Evolutionary conservation across 2,329 filamentous ascomycete genomes (phyloP).

Genomic region (Didymella pomorum): DNA sequence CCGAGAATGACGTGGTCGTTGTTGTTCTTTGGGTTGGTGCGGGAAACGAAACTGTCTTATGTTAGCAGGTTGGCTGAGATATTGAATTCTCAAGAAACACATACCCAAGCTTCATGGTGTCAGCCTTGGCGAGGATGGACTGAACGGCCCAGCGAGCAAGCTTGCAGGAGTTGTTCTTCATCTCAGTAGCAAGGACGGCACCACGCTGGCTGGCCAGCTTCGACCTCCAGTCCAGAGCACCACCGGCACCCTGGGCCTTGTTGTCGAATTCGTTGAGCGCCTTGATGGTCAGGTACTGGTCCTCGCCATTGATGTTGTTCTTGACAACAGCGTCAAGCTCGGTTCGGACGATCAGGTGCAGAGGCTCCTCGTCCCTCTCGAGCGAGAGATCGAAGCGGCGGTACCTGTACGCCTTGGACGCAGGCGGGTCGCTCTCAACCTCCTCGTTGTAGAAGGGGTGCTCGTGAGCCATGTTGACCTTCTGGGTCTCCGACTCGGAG

Average conservation of each 20-base stretch:
- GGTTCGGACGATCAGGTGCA: constrained; percentile 91
- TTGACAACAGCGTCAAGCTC: constrained; percentile 96
- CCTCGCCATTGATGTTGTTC: constrained; percentile 89
- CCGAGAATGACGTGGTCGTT: constrained; percentile 95
- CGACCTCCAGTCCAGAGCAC: constrained; percentile 94
- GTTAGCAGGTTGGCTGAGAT: constrained; percentile 15
- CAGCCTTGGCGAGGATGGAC: constrained; percentile 95
- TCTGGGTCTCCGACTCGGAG: constrained; percentile 77
- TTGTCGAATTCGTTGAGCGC: constrained; percentile 99
- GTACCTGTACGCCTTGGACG: constrained; percentile 98
- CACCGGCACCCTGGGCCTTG: constrained; percentile 94
- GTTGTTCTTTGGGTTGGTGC: constrained; percentile 88
- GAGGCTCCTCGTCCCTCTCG: constrained; percentile 87
- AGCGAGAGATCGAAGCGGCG: constrained; percentile 94
- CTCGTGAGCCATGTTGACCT: constrained; percentile 83
- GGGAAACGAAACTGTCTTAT: constrained; percentile 84
- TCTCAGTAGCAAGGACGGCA: constrained; percentile 97
- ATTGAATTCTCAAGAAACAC: constrained; percentile 45
- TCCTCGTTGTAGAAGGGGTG: constrained; percentile 98
- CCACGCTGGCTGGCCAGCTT: constrained; percentile 95
- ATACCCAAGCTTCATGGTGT: constrained; percentile 97
- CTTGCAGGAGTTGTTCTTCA: constrained; percentile 99
- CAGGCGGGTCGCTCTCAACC: constrained; percentile 91
- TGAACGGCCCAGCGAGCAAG: constrained; percentile 97
- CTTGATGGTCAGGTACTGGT: constrained; percentile 91